Conservation (phyloP, 805 yeast genomes). For the Metschnikowia colocasiae region DNA sequence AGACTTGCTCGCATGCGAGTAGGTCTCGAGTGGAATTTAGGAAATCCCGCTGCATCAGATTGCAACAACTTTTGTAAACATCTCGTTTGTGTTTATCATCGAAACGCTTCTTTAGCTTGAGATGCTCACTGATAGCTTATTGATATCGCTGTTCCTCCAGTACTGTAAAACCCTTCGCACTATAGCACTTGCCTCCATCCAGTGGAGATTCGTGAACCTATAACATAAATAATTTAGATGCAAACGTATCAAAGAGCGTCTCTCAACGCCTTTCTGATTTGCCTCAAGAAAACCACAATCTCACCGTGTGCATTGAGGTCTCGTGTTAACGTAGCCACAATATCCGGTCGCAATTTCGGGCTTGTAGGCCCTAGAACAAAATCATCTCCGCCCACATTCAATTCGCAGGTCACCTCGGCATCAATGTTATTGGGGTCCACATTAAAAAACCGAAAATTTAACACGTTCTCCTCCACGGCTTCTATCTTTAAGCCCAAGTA, state of each 20-base stretch:
- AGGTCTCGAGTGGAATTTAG: no score
- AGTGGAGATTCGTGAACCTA: background rate
- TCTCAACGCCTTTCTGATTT: slow-evolving; percentile 12
- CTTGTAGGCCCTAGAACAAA: slow-evolving; percentile 12
- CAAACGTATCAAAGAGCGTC: background rate
- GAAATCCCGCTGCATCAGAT: no score
- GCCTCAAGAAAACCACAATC: slow-evolving; percentile 14
- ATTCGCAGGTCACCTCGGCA: slow-evolving; percentile 39
- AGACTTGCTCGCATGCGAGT: background rate
- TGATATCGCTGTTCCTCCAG: background rate
- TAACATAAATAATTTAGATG: background rate
- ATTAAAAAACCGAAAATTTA: slow-evolving; percentile 48
- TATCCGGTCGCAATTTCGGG: slow-evolving; percentile 14
- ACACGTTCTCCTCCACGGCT: slow-evolving; percentile 43
- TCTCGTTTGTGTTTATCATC: no score
- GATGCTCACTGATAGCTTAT: no score
- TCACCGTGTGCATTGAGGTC: slow-evolving; percentile 15
- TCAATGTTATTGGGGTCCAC: slow-evolving; percentile 43
- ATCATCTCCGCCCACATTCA: slow-evolving; percentile 42
- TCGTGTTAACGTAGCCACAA: slow-evolving; percentile 8
- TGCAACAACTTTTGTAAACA: no score
- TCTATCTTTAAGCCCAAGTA: slow-evolving; percentile 54
- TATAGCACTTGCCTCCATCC: background rate
- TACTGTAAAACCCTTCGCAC: background rate
- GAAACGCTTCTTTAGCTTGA: no score